phyloP scores from a whole-genome alignment of 441 rosid genomes.

The Isatis lusitanica region DNA sequence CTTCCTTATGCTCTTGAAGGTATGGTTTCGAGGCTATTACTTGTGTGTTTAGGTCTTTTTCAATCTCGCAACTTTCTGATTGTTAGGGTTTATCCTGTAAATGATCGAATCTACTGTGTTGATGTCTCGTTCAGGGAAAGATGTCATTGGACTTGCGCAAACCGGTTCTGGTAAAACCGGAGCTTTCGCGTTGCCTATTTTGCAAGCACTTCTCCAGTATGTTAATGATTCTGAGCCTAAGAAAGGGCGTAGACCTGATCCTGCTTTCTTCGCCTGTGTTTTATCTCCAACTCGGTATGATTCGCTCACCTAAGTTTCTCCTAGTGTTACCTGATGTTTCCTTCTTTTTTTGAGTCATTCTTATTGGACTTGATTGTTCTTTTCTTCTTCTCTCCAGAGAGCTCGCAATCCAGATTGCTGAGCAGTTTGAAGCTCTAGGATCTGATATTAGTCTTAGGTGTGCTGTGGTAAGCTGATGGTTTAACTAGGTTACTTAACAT shows the following conservation, averaged over 20 bases:
- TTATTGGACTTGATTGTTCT: background rate
- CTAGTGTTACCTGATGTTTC: background rate
- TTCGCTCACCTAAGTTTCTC: background rate
- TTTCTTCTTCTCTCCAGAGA: conserved; percentile 49
- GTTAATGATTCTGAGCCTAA: conserved; percentile 50
- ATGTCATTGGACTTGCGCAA: conserved; percentile 93
- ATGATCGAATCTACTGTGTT: background rate
- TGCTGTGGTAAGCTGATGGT: conserved; percentile 68
- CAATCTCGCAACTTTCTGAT: background rate
- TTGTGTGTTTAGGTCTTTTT: background rate
- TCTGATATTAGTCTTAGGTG: conserved; percentile 72
- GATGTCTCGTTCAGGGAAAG: conserved; percentile 61
- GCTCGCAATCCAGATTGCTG: conserved; percentile 91
- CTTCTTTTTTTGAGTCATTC: background rate
- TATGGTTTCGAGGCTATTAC: background rate
- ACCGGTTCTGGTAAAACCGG: conserved; percentile 98
- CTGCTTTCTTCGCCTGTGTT: conserved; percentile 87
- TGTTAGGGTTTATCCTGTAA: background rate
- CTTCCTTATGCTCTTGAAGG: conserved; percentile 89
- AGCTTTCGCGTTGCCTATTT: conserved; percentile 90
- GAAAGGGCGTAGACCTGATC: conserved; percentile 52
- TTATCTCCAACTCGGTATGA: conserved; percentile 86
- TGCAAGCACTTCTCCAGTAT: conserved; percentile 74
- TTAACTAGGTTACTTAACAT: background rate
- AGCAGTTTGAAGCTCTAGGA: conserved; percentile 92